Conservation (phyloP, 495 filamentous ascomycete genomes). For the Tetracladium marchalianum region DNA sequence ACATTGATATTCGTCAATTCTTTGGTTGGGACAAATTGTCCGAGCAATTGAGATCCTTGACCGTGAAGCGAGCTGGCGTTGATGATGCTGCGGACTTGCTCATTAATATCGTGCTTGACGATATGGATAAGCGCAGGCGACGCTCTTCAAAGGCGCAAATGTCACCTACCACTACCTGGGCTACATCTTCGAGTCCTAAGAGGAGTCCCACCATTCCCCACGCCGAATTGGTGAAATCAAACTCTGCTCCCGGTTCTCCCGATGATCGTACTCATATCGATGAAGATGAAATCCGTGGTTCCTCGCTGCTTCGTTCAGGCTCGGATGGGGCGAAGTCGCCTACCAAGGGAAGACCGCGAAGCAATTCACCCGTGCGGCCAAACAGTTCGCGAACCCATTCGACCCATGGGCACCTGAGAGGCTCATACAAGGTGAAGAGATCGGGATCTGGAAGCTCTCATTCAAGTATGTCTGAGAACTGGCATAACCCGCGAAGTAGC, state of each 20-base stretch:
- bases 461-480: slow-evolving; percentile 66
- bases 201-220: slow-evolving; percentile 44
- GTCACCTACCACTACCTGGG: slow-evolving; percentile 62
- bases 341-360: slow-evolving; percentile 46
- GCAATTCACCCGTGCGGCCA: slow-evolving; percentile 71
- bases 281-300: slow-evolving; percentile 6
- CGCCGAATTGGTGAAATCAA: slow-evolving; percentile 44
- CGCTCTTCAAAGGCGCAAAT: slow-evolving; percentile 76
- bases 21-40: slow-evolving; percentile 92
- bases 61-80: slow-evolving; percentile 76
- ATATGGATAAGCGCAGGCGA: slow-evolving; percentile 82
- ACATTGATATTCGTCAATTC: slow-evolving; percentile 93
- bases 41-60: slow-evolving; percentile 81
- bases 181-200: slow-evolving; percentile 47
- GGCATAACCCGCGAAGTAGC: slow-evolving; percentile 54
- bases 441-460: slow-evolving; percentile 89
- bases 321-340: slow-evolving; percentile 19
- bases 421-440: slow-evolving; percentile 61
- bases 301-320: slow-evolving; percentile 14
- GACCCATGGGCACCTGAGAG: slow-evolving; percentile 44
- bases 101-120: slow-evolving; percentile 87
- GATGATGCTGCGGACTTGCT: slow-evolving; percentile 87
- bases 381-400: slow-evolving; percentile 59
- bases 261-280: slow-evolving; percentile 28
- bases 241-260: slow-evolving; percentile 58